Conservation (phyloP, 495 filamentous ascomycete genomes). For the Jackrogersella multiformis region DNA sequence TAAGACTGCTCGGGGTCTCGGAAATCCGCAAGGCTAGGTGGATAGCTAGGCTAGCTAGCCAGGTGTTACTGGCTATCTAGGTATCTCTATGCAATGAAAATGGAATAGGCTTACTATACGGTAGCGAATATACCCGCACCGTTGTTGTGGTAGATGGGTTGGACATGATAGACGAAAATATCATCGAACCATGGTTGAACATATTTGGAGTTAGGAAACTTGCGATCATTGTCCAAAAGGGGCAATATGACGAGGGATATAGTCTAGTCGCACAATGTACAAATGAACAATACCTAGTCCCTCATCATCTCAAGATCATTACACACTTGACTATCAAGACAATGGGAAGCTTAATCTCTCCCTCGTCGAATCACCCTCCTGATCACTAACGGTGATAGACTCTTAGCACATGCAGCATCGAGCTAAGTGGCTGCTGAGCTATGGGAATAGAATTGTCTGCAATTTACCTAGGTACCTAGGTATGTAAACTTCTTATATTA, state of each 20-base stretch:
- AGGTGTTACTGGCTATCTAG: not conserved
- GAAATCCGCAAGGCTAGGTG: not conserved
- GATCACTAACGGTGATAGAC: too few species aligned
- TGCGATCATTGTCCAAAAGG: not conserved
- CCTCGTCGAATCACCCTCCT: not conserved
- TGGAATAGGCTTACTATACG: not conserved
- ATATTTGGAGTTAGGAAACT: not conserved
- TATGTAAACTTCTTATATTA: too few species aligned
- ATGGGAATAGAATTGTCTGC: too few species aligned
- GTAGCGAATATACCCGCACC: not conserved
- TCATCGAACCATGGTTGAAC: not conserved
- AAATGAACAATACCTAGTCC: not conserved
- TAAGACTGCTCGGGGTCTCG: not conserved
- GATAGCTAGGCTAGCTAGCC: not conserved
- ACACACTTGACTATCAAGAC: not conserved
- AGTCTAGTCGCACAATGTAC: constrained; percentile 2
- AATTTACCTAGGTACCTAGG: too few species aligned
- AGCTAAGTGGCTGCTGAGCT: too few species aligned
- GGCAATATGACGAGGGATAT: not conserved
- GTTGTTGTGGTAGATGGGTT: not conserved
- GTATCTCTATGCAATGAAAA: not conserved
- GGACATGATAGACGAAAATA: not conserved
- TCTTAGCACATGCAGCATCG: too few species aligned
- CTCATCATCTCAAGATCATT: not conserved
- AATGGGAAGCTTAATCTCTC: not conserved